Evolutionary conservation across 352 stramenopile species (phyloP).

Genomic region (Globisporangium heterothallicum): DNA sequence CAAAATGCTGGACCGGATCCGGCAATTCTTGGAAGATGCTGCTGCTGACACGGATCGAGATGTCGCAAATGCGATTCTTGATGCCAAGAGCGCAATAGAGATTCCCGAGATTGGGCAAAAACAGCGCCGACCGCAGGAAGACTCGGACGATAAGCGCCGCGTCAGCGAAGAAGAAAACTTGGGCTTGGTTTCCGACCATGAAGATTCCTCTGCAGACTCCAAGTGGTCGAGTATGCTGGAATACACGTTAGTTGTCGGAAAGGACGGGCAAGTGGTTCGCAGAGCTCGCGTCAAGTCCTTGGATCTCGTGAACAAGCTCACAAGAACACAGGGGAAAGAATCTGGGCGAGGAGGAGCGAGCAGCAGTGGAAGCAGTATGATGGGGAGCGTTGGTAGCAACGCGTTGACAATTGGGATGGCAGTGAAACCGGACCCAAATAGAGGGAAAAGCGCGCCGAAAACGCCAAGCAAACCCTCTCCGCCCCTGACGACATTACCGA

Average conservation of each 20-base stretch:
- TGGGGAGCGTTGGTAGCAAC: slow-evolving; percentile 19
- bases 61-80: slow-evolving; percentile 40
- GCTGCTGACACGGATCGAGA: slow-evolving; percentile 62
- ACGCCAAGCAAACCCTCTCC: slow-evolving; percentile 40
- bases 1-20: slow-evolving; percentile 70
- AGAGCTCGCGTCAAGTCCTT: slow-evolving; percentile 78
- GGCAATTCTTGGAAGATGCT: slow-evolving; percentile 55
- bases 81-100: slow-evolving; percentile 45
- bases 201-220: slow-evolving; percentile 71
- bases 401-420: slow-evolving; percentile 26
- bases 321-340: slow-evolving; percentile 48
- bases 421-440: slow-evolving; percentile 31
- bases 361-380: slow-evolving; percentile 10
- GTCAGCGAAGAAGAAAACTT: slow-evolving; percentile 55
- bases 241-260: slow-evolving; percentile 78
- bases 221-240: slow-evolving; percentile 87
- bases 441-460: slow-evolving; percentile 38
- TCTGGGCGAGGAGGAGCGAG: slow-evolving; percentile 26
- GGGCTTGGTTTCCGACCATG: slow-evolving; percentile 60
- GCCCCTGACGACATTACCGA: slow-evolving; percentile 59
- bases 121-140: slow-evolving; percentile 41
- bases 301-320: slow-evolving; percentile 72
- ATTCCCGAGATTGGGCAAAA: slow-evolving; percentile 22
- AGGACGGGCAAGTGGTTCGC: slow-evolving; percentile 79
- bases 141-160: slow-evolving; percentile 55